Conservation (phyloP, 352 stramenopile species). For the Peronospora belbahrii region DNA sequence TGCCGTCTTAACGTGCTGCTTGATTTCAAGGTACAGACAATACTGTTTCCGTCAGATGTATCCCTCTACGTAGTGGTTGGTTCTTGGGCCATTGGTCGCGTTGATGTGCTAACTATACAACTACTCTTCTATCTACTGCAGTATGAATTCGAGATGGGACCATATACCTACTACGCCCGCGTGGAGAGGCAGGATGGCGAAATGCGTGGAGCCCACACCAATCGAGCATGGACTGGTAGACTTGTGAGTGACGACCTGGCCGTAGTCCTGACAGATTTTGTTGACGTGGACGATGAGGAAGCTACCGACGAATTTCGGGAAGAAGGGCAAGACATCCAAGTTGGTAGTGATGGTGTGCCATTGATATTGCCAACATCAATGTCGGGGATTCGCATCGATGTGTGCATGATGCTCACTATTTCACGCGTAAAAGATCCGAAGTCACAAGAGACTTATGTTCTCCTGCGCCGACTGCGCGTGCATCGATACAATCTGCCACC, state of each 20-base stretch:
- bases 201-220: constrained; percentile 31
- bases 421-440: constrained; percentile 18
- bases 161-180: constrained; percentile 29
- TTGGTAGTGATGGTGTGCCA: constrained; percentile 14
- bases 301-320: constrained; percentile 6
- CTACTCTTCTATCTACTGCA: constrained; percentile 5
- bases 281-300: constrained; percentile 40
- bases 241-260: constrained; percentile 34
- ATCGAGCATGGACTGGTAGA: constrained; percentile 30
- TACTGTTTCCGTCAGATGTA: constrained; percentile 13
- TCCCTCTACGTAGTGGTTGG: background rate
- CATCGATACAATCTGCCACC: constrained; percentile 43
- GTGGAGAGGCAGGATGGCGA: constrained; percentile 33
- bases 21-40: constrained; percentile 30
- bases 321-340: constrained; percentile 7
- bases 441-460: constrained; percentile 19
- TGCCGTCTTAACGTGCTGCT: constrained; percentile 31
- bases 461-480: constrained; percentile 33
- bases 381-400: constrained; percentile 24
- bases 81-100: background rate
- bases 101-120: constrained; percentile 1
- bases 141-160: constrained; percentile 27
- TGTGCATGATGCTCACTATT: constrained; percentile 25
- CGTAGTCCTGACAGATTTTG: constrained; percentile 35
- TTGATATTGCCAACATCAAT: constrained; percentile 6